Percentiles rank a stretch among this genome's conserved stretches.
Evolutionary conservation across 345 rosid genomes (phyloP).

Genomic region (Citrus sp.): DNA sequence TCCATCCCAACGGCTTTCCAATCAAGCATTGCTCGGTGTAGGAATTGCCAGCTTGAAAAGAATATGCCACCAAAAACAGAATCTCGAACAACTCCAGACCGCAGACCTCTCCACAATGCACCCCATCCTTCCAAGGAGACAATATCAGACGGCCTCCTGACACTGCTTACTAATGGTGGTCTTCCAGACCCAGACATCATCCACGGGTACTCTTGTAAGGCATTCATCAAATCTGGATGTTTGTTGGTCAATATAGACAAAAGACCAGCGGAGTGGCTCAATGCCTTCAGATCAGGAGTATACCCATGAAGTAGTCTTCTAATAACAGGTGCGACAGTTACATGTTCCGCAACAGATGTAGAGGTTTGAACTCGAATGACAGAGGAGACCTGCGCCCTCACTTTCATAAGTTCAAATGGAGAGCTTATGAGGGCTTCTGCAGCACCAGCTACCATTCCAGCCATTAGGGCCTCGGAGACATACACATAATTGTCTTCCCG

Average conservation of each 20-base stretch:
- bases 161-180: constrained; percentile 72
- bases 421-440: constrained; percentile 61
- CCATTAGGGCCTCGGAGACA: constrained; percentile 70
- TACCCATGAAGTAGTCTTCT: constrained; percentile 52
- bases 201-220: constrained; percentile 84
- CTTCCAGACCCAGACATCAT: constrained; percentile 95
- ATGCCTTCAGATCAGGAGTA: constrained; percentile 57
- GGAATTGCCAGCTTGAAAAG: constrained; percentile 86
- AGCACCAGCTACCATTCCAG: constrained; percentile 83
- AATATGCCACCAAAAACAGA: constrained; percentile 75
- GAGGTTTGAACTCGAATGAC: constrained; percentile 52
- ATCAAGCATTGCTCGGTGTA: constrained; percentile 60
- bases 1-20: constrained; percentile 92
- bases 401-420: constrained; percentile 82
- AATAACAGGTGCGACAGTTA: constrained; percentile 39
- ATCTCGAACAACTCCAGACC: constrained; percentile 78
- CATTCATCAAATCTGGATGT: constrained; percentile 57
- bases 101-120: constrained; percentile 78
- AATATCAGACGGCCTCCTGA: constrained; percentile 53
- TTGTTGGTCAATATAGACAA: constrained; percentile 68
- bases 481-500: constrained; percentile 66
- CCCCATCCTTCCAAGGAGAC: constrained; percentile 79
- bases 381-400: constrained; percentile 72
- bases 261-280: constrained; percentile 59
- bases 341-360: constrained; percentile 26